phyloP scores from a whole-genome alignment of 2,329 filamentous ascomycete genomes.

The Elsinoe arachidis region DNA sequence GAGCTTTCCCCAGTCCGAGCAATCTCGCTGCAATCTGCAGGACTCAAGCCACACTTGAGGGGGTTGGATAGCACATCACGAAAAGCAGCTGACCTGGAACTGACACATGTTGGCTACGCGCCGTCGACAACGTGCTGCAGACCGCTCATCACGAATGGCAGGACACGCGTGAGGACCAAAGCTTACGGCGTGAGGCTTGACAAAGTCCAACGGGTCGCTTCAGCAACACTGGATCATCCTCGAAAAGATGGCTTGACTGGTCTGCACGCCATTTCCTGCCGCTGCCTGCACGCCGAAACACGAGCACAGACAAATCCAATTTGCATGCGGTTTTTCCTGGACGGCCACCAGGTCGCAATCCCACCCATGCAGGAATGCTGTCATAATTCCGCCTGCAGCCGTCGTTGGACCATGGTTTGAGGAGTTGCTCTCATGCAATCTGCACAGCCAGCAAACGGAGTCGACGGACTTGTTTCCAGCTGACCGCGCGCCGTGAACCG shows the following conservation, averaged over 20 bases:
- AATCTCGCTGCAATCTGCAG: conserved; percentile 2
- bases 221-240: not conserved
- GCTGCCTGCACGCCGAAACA: conserved; percentile 2
- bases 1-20: conserved; percentile 9
- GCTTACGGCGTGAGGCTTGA: not conserved
- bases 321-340: conserved; percentile 1
- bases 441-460: not conserved
- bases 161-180: not conserved
- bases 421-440: not conserved
- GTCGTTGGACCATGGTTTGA: conserved; percentile 7
- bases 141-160: not conserved
- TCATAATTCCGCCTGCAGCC: conserved; percentile 8
- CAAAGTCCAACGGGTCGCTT: not conserved
- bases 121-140: not conserved
- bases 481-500: not conserved
- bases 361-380: not conserved
- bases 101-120: not conserved
- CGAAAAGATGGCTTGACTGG: not conserved
- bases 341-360: not conserved
- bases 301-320: conserved; percentile 3
- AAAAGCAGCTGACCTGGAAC: not conserved
- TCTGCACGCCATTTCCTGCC: not conserved
- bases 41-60: conserved; percentile 3
- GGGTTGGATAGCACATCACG: not conserved
- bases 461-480: not conserved